These are phyloP conservation scores for Coleophoma crateriformis DNA, from an alignment of 2,329 filamentous ascomycete genomes.

Conservation along the genomic window DNA sequence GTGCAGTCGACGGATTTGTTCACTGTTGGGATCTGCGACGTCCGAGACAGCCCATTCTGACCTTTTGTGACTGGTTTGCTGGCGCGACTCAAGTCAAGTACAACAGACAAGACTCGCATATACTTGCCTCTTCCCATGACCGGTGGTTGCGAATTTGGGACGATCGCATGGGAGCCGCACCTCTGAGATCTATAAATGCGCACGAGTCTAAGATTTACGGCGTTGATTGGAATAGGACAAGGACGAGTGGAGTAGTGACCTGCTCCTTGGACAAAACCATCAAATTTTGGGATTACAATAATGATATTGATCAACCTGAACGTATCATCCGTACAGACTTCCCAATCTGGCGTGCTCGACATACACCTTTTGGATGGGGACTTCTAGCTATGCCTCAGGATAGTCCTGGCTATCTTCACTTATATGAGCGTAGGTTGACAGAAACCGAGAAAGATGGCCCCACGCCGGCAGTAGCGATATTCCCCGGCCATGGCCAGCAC, in stretches of 20 bases:
- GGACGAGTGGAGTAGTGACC: slow-evolving; percentile 68
- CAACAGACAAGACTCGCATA: slow-evolving; percentile 80
- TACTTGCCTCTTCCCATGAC: slow-evolving; percentile 88
- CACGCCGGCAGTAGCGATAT: slow-evolving; percentile 48
- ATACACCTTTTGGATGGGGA: slow-evolving; percentile 85
- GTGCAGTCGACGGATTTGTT: slow-evolving; percentile 87
- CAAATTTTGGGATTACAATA: slow-evolving; percentile 83
- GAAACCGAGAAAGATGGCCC: slow-evolving; percentile 38
- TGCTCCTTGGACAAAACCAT: slow-evolving; percentile 90
- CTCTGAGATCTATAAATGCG: slow-evolving; percentile 78
- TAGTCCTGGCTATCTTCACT: slow-evolving; percentile 75
- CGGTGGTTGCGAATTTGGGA: slow-evolving; percentile 88
- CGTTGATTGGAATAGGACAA: slow-evolving; percentile 85
- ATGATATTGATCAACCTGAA: slow-evolving; percentile 59
- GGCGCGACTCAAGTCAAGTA: slow-evolving; percentile 95
- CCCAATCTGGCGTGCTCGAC: slow-evolving; percentile 84
- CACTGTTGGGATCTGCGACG: slow-evolving; percentile 86
- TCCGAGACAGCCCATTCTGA: slow-evolving; percentile 67
- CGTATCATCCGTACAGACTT: slow-evolving; percentile 77
- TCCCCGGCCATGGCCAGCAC: slow-evolving; percentile 52
- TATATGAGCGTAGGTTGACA: slow-evolving; percentile 64
- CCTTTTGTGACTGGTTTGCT: slow-evolving; percentile 89
- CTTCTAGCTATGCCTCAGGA: slow-evolving; percentile 89
- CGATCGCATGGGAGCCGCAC: slow-evolving; percentile 69
- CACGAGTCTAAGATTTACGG: slow-evolving; percentile 94